Base-by-base conservation (phyloP, 352 stramenopile genomes). In the Blastocystis sp. region DNA sequence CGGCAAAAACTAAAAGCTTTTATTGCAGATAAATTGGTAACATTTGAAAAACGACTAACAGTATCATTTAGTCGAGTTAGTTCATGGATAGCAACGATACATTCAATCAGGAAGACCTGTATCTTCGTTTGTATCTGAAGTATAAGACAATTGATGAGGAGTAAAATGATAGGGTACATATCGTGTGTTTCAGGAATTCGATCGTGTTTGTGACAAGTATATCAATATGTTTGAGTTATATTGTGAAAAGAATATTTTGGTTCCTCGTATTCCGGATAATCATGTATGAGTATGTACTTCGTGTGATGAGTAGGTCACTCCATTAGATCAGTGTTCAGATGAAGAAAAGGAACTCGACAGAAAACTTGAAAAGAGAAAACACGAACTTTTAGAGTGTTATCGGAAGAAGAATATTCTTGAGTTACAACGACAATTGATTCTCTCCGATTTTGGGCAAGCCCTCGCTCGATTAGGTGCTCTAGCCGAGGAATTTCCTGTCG, bases 341-440 rank as follows among this genome's bases (percentile, higher is more conserved):
- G 71, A 83, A n/a, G 71, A 83, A 37, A 65, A 42, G 32, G 71
- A 83, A 42, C 54, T 83, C 19, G 49, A 83, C 37, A 35, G 16
- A 5, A 83, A 83, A 32, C 51, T 83, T 37, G 51, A 39, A 19
- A 83, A 83, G 37, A 27, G 71, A 27, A 83, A 83, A 21, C 71
- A n/a, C 1, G 71, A 83, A 37, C 66, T 83, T 29, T 24, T 83
- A 66, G 71, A 83, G 71, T 83, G 71, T 65, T 66, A 63, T 24
- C 46, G 71, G 5, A 83, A 83, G 71, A 83, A 66, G 32, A 83
- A 83, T 52, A 83, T 83, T 51, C 42, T 83, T n/a, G 43, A 83
- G 51, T 46, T 83, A 29, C 71, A 83, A 42, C 42, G 58, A 56
- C 14, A 29, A 9, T 56, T 83, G 27, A 59, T 83, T n/a, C 46